A percentile compares a stretch with the other conserved stretches of the same genome.
These are phyloP conservation scores for Marasmius sp. DNA, from an alignment of 1,284 basidiomycete genomes.

Conservation along the genomic window DNA sequence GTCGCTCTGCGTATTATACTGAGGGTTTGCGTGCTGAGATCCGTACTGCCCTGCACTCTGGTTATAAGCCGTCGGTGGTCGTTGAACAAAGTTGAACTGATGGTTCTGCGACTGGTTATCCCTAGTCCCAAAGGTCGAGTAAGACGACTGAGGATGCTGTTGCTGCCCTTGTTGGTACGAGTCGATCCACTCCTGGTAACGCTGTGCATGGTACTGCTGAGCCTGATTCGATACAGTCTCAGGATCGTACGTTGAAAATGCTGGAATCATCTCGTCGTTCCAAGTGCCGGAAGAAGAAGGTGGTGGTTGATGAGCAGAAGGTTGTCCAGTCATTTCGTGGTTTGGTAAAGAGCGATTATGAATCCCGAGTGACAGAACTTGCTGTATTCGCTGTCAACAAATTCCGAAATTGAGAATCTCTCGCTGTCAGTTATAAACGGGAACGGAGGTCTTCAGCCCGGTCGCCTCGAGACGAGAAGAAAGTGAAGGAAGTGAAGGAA, in stretches of 20 bases:
- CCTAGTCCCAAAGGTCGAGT: background rate
- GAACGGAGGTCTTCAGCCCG: background rate
- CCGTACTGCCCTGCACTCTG: background rate
- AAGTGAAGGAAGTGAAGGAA: too few species aligned
- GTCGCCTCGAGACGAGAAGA: too few species aligned
- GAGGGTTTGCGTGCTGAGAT: background rate
- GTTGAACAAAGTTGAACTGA: slow-evolving; percentile 11
- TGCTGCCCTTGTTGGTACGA: slow-evolving; percentile 28
- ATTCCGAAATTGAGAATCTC: background rate
- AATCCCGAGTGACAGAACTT: background rate
- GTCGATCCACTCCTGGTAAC: slow-evolving; percentile 42
- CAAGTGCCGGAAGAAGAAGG: background rate
- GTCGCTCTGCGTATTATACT: background rate
- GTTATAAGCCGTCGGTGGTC: background rate
- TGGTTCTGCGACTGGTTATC: background rate
- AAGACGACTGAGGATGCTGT: slow-evolving; percentile 15
- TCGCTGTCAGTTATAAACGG: background rate
- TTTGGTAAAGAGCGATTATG: background rate
- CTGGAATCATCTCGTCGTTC: slow-evolving; percentile 18
- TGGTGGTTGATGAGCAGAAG: background rate
- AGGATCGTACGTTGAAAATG: slow-evolving; percentile 38
- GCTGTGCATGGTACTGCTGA: slow-evolving; percentile 26
- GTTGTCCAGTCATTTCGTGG: background rate
- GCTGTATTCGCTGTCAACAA: background rate
- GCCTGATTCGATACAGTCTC: slow-evolving; percentile 16